Conservation (phyloP, 371 early-diverging fungal genomes). For the Mucor saturninus region DNA sequence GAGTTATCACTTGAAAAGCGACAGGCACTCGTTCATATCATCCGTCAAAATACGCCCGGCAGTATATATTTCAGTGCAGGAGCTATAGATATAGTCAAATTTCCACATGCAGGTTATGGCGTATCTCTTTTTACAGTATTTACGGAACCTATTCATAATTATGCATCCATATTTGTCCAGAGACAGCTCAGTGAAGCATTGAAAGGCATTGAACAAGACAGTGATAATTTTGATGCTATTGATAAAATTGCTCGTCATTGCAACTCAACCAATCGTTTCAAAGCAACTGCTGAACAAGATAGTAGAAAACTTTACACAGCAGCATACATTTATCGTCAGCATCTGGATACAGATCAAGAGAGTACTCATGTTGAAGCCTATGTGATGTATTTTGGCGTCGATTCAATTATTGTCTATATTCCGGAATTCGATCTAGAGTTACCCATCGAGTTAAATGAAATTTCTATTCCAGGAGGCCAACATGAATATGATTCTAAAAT, state of each 20-base stretch:
- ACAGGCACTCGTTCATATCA: constrained; percentile 57
- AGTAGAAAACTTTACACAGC: constrained; percentile 32
- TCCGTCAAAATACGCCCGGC: constrained; percentile 68
- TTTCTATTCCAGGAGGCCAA: constrained; percentile 14
- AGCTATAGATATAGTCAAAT: constrained; percentile 59
- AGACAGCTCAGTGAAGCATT: constrained; percentile 55
- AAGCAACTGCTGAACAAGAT: constrained; percentile 28
- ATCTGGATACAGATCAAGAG: constrained; percentile 12
- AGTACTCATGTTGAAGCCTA: constrained; percentile 7
- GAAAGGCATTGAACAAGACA: constrained; percentile 24
- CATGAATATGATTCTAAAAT: constrained; percentile 7
- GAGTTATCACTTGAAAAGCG: constrained; percentile 23
- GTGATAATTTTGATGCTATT: constrained; percentile 15
- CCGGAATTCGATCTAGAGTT: constrained; percentile 27
- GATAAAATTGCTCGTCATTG: constrained; percentile 45
- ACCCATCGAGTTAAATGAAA: constrained; percentile 8
- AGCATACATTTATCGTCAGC: constrained; percentile 41
- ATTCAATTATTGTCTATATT: constrained; percentile 14
- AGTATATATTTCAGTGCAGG: constrained; percentile 83
- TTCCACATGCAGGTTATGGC: constrained; percentile 68
- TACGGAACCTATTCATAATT: constrained; percentile 92
- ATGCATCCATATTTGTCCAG: constrained; percentile 92
- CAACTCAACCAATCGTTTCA: constrained; percentile 24
- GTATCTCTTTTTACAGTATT: constrained; percentile 80
- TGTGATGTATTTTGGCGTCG: constrained; percentile 17